Conservation (phyloP, 2,329 filamentous ascomycete genomes). For the Coccinonectria pachysandricola region DNA sequence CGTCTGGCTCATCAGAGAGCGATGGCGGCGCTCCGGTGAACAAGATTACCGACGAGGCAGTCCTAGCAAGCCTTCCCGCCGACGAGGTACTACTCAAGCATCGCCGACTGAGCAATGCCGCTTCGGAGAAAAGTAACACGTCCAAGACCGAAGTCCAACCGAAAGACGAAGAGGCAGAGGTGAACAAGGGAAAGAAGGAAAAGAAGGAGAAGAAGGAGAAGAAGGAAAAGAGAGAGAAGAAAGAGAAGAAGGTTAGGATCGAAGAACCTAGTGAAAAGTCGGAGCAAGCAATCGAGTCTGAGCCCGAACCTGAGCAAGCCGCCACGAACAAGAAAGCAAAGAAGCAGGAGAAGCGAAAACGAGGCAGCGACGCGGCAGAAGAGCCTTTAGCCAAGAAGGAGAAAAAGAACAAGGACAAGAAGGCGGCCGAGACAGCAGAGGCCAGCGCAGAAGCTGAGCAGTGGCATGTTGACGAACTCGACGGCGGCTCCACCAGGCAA, state of each 20-base stretch:
- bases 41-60: slow-evolving; percentile 11
- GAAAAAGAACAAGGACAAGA: slow-evolving; percentile 15
- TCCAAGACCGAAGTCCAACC: slow-evolving; percentile 4
- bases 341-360: slow-evolving; percentile 28
- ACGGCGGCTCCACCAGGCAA: slow-evolving; percentile 40
- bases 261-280: slow-evolving; percentile 10
- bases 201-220: slow-evolving; percentile 9
- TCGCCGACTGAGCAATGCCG: slow-evolving; percentile 21
- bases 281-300: too few relatives aligned
- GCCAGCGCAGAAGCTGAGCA: slow-evolving; percentile 24
- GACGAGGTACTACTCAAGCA: slow-evolving; percentile 23
- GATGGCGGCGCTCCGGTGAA: slow-evolving; percentile 14
- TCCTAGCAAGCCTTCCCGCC: slow-evolving; percentile 14
- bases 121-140: slow-evolving; percentile 14
- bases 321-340: slow-evolving; percentile 24
- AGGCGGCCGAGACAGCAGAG: slow-evolving; percentile 8
- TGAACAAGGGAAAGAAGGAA: slow-evolving; percentile 6
- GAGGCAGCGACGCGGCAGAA: slow-evolving; percentile 15
- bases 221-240: slow-evolving; percentile 5
- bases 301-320: too few relatives aligned
- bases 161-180: slow-evolving; percentile 6
- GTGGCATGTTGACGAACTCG: slow-evolving; percentile 44
- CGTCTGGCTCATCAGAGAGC: slow-evolving; percentile 12
- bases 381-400: slow-evolving; percentile 14
- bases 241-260: not conserved